Base-by-base conservation (phyloP, 169 alveolate species). In the Ichthyophthirius multifiliis region DNA sequence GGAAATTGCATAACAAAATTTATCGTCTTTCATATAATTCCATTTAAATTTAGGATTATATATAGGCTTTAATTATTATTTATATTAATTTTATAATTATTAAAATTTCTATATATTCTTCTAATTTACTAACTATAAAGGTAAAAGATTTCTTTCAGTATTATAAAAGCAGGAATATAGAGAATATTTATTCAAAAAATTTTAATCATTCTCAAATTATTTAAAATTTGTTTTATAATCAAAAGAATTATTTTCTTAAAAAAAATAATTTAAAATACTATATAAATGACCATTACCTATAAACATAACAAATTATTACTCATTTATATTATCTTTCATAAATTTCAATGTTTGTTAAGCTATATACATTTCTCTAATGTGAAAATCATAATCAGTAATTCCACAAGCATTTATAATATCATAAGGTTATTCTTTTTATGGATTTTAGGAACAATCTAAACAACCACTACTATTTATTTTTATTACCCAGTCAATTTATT, bases 331-430 rank as follows among this genome's bases (percentile, higher is more conserved):
- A 10, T 34, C 31, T 55, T 55, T 7, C 71, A 55, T 55, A 27
- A 55, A 55, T 20, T 55, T 16, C 0, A 55, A 10, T 2, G 71
- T 55, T 18, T 55, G 13, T 9, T 27, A 27, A 55, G 31, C 71
- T 27, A 55, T 55, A 27, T 55, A 16, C 18, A 27, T 55, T 55
- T 55, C 71, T 55, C 71, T 55, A 15, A 55, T 1, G 1, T 34
- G 13, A 27, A 55, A 55, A 23, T 55, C 18, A 23, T 55, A 55
- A 55, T 55, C 71, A 55, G 71, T 20, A 15, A 27, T 39, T 10
- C 71, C 71, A 10, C 71, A 55, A 13, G 71, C 71, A 7, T 55
- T 55, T 55, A 55, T 55, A 20, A 55, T 55, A 55, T 55, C 71
- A 20, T 20, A 20, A 23, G 71, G 71, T 10, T n/a, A n/a, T n/a